Base-by-base conservation (phyloP, 495 filamentous ascomycete species). In the Talaromyces liani region DNA sequence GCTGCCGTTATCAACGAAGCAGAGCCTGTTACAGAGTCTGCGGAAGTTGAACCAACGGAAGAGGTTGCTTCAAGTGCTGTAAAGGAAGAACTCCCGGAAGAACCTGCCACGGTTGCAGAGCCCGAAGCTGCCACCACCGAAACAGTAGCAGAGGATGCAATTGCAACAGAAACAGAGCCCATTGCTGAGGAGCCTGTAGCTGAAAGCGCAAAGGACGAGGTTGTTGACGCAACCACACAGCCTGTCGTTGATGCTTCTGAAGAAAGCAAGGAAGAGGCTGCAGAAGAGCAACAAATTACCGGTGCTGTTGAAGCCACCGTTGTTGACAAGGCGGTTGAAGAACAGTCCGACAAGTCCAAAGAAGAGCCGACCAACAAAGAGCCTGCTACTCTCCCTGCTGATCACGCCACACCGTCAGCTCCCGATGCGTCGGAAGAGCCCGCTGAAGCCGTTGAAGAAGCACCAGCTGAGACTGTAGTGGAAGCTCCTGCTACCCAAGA, bases 201-300 rank as follows among this genome's bases (percentile, higher is more conserved):
- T 55, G 51, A 55, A 4, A 49, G 18, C 6, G n/a, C n/a, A 6
- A 18, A 18, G n/a, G 16, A 41, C 0, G 39, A 47, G 22, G 53
- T 8, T 29, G 14, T 20, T n/a, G 53, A 56, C 16, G 9, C 53
- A 56, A 22, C 22, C 20, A 14, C 54, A 16, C 31, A 60, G n/a
- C 58, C 58, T 39, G 18, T 18, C 20, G 58, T 39, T 60, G 5
- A 60, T 16, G 33, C 79, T 83, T 64, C 79, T 78, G 24, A 56
- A 24, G 24, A 56, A 56, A 22, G 24, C 54, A 56, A 16, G 29
- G 24, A 29, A 31, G 54, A 27, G 20, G 16, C 24, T 56, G 1
- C 54, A 41, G 36, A 14, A n/a, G 36, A 41, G 36, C 12, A 41
- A 41, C 36, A 41, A 41, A 16, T 4, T 16, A 41, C 36, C 10